Conservation (phyloP, 2,329 filamentous ascomycete species). For the Camillea tinctor region DNA sequence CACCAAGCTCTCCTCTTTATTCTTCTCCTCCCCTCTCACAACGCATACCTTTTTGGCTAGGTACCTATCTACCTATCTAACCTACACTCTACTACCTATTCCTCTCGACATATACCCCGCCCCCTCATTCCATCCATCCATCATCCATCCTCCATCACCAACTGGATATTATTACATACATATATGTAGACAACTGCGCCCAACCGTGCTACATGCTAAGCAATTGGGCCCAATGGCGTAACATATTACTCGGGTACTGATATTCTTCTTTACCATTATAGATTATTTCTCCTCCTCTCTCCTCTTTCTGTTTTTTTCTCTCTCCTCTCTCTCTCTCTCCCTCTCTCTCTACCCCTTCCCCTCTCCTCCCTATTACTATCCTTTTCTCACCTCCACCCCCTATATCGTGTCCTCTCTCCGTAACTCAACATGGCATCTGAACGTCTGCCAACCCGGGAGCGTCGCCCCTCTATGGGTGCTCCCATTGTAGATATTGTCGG, state of each 20-base stretch:
- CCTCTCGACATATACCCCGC: slow-evolving; percentile 7
- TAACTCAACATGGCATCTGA: slow-evolving; percentile 32
- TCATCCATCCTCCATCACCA: slow-evolving; percentile 9
- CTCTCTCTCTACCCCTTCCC: not conserved
- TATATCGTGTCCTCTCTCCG: slow-evolving; percentile 1
- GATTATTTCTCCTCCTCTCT: not conserved
- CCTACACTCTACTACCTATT: no score
- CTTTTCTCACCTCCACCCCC: not conserved
- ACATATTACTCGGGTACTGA: not conserved
- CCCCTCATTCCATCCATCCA: slow-evolving; percentile 17
- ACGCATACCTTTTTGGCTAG: not conserved
- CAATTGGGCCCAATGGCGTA: not conserved
- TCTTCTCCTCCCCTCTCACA: no score
- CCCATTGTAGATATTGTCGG: slow-evolving; percentile 86
- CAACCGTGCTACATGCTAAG: not conserved
- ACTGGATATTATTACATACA: not conserved
- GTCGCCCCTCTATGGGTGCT: slow-evolving; percentile 73
- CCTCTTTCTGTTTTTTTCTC: not conserved
- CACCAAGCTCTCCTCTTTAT: no score
- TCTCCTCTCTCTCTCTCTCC: not conserved
- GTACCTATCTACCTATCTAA: not conserved
- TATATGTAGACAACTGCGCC: not conserved
- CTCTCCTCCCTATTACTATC: not conserved
- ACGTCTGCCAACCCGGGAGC: slow-evolving; percentile 61
- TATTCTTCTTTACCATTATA: not conserved